A percentile compares a stretch with the other conserved stretches of the same genome.
These are phyloP conservation scores for Ophiocordyceps camponoti-leonardi DNA, from an alignment of 2,329 filamentous ascomycete species.

Conservation along the genomic window DNA sequence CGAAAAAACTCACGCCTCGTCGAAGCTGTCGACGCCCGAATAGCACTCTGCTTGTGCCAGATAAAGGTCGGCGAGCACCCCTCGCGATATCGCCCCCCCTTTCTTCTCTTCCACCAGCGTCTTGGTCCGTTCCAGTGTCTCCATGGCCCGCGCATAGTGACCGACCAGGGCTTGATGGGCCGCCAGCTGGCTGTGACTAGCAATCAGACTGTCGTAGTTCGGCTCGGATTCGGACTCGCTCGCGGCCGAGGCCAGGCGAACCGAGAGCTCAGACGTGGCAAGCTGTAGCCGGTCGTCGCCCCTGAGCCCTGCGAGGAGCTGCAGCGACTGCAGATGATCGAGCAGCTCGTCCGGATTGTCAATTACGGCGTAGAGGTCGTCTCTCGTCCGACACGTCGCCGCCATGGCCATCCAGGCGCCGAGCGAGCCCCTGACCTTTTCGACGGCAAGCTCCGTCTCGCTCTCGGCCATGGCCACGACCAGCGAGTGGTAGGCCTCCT, in stretches of 20 bases:
- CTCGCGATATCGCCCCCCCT: slow-evolving; percentile 12
- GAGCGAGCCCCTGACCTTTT: slow-evolving; percentile 19
- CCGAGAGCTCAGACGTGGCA: slow-evolving; percentile 27
- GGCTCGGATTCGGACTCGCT: slow-evolving; percentile 10
- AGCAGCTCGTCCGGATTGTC: slow-evolving; percentile 33
- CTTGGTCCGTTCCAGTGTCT: slow-evolving; percentile 40
- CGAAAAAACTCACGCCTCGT: slow-evolving; percentile 37
- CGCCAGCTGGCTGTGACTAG: slow-evolving; percentile 29
- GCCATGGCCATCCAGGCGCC: slow-evolving; percentile 26
- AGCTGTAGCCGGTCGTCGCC: slow-evolving; percentile 30
- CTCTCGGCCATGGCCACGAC: slow-evolving; percentile 23
- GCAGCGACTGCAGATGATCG: slow-evolving; percentile 30
- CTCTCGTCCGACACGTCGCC: slow-evolving; percentile 17
- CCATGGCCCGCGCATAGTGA: slow-evolving; percentile 29
- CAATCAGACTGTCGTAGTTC: slow-evolving; percentile 22
- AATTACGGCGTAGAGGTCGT: slow-evolving; percentile 24
- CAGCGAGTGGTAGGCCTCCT: slow-evolving; percentile 27
- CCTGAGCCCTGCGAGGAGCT: slow-evolving; percentile 32
- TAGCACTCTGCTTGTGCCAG: slow-evolving; percentile 61
- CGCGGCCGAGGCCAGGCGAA: slow-evolving; percentile 20
- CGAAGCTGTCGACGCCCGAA: slow-evolving; percentile 45
- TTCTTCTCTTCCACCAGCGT: slow-evolving; percentile 22
- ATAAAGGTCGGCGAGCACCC: slow-evolving; percentile 36
- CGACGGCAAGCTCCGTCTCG: slow-evolving; percentile 12
- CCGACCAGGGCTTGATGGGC: slow-evolving; percentile 37